Conservation (phyloP, 225 moss, liverwort and hornwort genomes). For the Marchantia paleacea region DNA sequence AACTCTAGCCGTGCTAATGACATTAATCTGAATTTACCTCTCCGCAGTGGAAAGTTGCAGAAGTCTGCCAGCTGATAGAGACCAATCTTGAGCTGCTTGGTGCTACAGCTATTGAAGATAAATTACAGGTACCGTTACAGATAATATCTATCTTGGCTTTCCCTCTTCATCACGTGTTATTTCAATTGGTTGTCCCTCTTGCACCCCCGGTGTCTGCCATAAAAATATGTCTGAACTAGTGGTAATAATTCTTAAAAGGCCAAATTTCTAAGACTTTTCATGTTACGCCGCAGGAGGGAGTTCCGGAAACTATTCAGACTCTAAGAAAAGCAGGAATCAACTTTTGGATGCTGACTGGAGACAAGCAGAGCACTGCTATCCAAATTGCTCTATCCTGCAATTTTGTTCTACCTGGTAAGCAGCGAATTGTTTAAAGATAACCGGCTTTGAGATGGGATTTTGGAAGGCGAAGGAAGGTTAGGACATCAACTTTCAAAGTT, state of each 20-base stretch:
- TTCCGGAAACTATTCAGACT: slow-evolving; percentile 82
- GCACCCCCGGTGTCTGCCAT: not conserved
- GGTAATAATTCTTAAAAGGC: not conserved
- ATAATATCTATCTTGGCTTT: not conserved
- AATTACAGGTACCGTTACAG: slow-evolving; percentile 64
- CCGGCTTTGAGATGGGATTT: not conserved
- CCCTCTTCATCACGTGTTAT: not conserved
- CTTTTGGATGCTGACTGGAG: slow-evolving; percentile 99
- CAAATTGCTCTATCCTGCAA: slow-evolving; percentile 93
- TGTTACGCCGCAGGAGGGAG: slow-evolving; percentile 64
- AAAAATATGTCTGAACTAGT: not conserved
- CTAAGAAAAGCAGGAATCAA: slow-evolving; percentile 93
- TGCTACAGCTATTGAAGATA: slow-evolving; percentile 97
- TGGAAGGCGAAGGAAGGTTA: no score
- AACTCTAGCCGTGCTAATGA: no score
- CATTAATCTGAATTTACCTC: not conserved
- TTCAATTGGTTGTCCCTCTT: not conserved
- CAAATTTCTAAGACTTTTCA: not conserved
- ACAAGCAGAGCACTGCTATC: slow-evolving; percentile 90
- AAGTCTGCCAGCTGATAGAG: slow-evolving; percentile 79
- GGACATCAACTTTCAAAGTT: not conserved
- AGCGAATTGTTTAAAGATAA: not conserved
- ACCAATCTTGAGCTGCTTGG: slow-evolving; percentile 76
- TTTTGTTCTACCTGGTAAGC: slow-evolving; percentile 71
- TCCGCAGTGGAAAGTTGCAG: slow-evolving; percentile 67